These are phyloP conservation scores for Daldinia childiae DNA, from an alignment of 495 filamentous ascomycete species.

Conservation along the genomic window DNA sequence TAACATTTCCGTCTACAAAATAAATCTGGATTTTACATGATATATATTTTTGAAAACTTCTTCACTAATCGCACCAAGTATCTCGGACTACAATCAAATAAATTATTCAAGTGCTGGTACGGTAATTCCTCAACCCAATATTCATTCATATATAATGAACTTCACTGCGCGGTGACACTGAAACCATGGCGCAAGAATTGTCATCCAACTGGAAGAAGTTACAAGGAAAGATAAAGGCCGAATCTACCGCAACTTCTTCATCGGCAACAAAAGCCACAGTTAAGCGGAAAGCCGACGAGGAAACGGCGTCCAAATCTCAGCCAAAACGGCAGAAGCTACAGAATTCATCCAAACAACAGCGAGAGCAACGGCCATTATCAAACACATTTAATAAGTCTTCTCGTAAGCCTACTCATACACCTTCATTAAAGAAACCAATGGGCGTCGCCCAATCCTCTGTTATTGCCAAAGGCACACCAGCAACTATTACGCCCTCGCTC, in stretches of 20 bases:
- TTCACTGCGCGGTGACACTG: background rate
- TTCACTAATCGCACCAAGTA: background rate
- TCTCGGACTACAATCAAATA: background rate
- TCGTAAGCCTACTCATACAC: constrained; percentile 17
- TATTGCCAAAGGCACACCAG: constrained; percentile 42
- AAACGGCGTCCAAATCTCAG: constrained; percentile 26
- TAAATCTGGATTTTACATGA: background rate
- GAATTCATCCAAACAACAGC: constrained; percentile 10
- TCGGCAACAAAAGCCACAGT: constrained; percentile 10
- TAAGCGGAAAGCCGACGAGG: constrained; percentile 45
- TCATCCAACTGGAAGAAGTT: constrained; percentile 81
- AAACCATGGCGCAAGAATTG: constrained; percentile 52
- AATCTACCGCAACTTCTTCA: constrained; percentile 52
- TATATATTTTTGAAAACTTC: background rate
- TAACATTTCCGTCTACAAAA: background rate
- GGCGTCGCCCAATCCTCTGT: constrained; percentile 50
- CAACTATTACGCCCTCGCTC: constrained; percentile 51
- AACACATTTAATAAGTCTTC: constrained; percentile 51
- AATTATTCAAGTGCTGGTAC: background rate
- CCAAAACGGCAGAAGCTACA: constrained; percentile 37
- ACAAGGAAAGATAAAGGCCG: constrained; percentile 69
- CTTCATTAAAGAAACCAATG: constrained; percentile 39
- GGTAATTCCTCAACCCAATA: background rate
- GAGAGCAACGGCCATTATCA: constrained; percentile 14
- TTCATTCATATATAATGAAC: constrained; percentile 6